Evolutionary conservation across 1,284 basidiomycete species (phyloP).

Genomic region (Fomitopsis palustris): DNA sequence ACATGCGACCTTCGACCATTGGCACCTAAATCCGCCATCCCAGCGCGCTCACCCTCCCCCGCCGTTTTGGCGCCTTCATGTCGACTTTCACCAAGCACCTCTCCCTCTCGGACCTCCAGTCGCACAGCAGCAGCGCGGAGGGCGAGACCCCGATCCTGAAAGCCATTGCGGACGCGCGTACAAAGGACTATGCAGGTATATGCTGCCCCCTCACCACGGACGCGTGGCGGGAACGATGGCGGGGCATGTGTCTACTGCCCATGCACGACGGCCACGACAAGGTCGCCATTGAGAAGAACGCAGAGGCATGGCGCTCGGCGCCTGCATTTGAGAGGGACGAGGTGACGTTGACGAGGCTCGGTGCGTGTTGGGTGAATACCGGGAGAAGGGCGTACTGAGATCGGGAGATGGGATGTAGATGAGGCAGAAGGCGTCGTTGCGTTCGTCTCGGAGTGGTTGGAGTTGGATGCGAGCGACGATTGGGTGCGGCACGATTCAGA

Average conservation of each 20-base stretch:
- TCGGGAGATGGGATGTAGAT: slow-evolving; percentile 43
- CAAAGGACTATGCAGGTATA: slow-evolving; percentile 62
- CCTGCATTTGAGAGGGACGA: slow-evolving; percentile 83
- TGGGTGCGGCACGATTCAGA: slow-evolving; percentile 96
- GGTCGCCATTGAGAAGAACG: slow-evolving; percentile 62
- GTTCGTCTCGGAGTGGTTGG: slow-evolving; percentile 91
- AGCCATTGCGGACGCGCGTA: slow-evolving; percentile 45
- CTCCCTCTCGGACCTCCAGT: slow-evolving; percentile 36
- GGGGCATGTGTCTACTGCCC: slow-evolving; percentile 77
- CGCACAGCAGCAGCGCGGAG: slow-evolving; percentile 16
- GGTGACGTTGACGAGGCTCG: slow-evolving; percentile 83
- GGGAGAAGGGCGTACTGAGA: not conserved
- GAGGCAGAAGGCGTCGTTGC: slow-evolving; percentile 80
- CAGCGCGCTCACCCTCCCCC: not conserved
- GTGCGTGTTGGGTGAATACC: slow-evolving; percentile 40
- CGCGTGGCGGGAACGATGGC: slow-evolving; percentile 88
- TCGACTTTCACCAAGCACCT: slow-evolving; percentile 32
- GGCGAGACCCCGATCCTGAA: slow-evolving; percentile 47
- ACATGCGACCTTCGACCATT: not conserved
- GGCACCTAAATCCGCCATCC: not conserved
- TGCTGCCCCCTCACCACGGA: slow-evolving; percentile 86
- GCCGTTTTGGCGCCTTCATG: slow-evolving; percentile 19
- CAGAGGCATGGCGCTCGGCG: slow-evolving; percentile 85
- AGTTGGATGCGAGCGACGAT: slow-evolving; percentile 90
- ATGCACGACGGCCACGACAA: slow-evolving; percentile 48